Evolutionary conservation across 306 rosid genomes (phyloP).

Genomic region (Alnus glutinosa): DNA sequence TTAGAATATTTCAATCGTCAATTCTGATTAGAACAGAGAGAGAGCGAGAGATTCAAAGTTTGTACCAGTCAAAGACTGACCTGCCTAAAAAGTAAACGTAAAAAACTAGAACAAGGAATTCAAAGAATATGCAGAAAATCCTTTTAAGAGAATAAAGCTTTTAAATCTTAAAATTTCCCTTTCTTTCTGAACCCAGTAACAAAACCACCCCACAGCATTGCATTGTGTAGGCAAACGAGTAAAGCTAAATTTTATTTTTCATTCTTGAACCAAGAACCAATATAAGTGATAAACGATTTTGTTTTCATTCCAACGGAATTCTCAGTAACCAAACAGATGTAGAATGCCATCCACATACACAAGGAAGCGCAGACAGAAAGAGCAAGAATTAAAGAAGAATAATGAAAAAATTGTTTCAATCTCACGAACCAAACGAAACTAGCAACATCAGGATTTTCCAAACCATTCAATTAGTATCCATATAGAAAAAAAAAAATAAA

Average conservation of each 20-base stretch:
- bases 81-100: not conserved
- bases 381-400: too few relatives aligned
- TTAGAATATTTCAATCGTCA: not conserved
- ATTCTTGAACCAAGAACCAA: not conserved
- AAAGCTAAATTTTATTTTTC: too few relatives aligned
- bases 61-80: not conserved
- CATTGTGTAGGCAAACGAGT: not conserved
- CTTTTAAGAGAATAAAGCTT: too few relatives aligned
- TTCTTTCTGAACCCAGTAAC: too few relatives aligned
- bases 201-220: not conserved
- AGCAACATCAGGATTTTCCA: not conserved
- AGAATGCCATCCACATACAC: not conserved
- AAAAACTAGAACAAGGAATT: not conserved
- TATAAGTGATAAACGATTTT: not conserved
- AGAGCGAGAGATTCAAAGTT: not conserved
- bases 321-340: not conserved
- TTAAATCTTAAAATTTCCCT: too few relatives aligned
- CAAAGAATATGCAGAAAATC: not conserved
- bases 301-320: not conserved
- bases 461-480: too few relatives aligned
- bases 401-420: not conserved
- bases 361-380: too few relatives aligned
- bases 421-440: not conserved
- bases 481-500: not conserved
- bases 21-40: not conserved